These are phyloP conservation scores for Penicillium sp. DNA, from an alignment of 2,329 filamentous ascomycete genomes.

Conservation along the genomic window DNA sequence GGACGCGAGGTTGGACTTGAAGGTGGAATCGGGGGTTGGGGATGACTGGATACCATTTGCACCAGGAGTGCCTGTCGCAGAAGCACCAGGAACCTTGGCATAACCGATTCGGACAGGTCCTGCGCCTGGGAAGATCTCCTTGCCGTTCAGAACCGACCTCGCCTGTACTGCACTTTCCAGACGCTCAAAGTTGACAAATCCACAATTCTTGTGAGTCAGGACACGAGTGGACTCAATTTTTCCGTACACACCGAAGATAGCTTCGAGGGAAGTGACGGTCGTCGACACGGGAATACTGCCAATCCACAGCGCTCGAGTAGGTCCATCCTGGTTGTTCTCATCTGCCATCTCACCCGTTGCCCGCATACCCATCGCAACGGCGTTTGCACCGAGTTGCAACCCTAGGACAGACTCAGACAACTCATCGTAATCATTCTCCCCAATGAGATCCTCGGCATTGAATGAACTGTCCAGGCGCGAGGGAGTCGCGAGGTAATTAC, in stretches of 20 bases:
- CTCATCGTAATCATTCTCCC: conserved; percentile 77
- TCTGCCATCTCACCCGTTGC: conserved; percentile 66
- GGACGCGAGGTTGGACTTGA: conserved; percentile 31
- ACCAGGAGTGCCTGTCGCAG: conserved; percentile 75
- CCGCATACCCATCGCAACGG: conserved; percentile 62
- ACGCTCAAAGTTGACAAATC: conserved; percentile 95
- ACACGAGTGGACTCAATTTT: conserved; percentile 89
- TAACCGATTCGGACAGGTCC: conserved; percentile 95
- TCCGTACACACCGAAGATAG: conserved; percentile 94
- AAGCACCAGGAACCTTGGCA: conserved; percentile 89
- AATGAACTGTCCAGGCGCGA: conserved; percentile 75
- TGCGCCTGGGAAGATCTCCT: conserved; percentile 96
- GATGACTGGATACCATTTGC: conserved; percentile 86
- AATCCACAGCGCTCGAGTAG: conserved; percentile 92
- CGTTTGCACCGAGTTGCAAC: conserved; percentile 60
- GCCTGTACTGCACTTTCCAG: conserved; percentile 88
- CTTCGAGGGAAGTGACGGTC: conserved; percentile 88
- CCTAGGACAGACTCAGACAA: conserved; percentile 79
- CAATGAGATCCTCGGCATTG: conserved; percentile 70
- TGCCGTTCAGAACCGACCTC: conserved; percentile 84
- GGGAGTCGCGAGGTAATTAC: conserved; percentile 75
- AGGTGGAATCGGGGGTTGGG: conserved; percentile 84
- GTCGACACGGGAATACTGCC: conserved; percentile 97
- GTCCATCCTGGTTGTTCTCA: conserved; percentile 79
- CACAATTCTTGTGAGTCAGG: conserved; percentile 97